These are phyloP conservation scores for Acacia confusa DNA, from an alignment of 306 rosid genomes.

Conservation along the genomic window DNA sequence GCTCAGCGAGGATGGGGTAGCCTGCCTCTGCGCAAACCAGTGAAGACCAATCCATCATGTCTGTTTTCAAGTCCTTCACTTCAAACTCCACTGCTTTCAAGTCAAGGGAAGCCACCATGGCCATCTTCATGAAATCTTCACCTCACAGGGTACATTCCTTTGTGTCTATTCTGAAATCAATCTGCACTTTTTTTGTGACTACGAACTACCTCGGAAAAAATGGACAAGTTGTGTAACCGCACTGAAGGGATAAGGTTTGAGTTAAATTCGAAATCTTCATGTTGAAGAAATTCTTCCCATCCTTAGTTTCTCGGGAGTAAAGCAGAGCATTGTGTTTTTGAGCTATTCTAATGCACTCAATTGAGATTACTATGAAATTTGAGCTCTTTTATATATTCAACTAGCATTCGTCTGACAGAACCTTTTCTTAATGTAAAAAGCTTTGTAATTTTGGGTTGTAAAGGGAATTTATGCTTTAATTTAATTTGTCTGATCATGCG, in stretches of 20 bases:
- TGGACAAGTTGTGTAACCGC: background rate
- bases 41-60: slow-evolving; percentile 35
- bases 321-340: background rate
- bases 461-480: background rate
- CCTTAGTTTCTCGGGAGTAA: background rate
- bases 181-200: background rate
- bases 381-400: background rate
- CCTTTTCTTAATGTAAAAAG: background rate
- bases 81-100: slow-evolving; percentile 52
- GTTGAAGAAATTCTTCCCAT: background rate
- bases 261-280: background rate
- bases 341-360: background rate
- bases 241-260: background rate
- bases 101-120: slow-evolving; percentile 50
- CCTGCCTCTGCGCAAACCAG: slow-evolving; percentile 32
- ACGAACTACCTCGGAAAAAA: background rate
- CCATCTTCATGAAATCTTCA: slow-evolving; percentile 52
- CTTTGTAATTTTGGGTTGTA: background rate
- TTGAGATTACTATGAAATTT: background rate
- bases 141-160: slow-evolving; percentile 53
- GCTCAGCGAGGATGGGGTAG: slow-evolving; percentile 28
- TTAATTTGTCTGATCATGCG: background rate
- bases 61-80: slow-evolving; percentile 52
- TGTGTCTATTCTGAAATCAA: background rate
- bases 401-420: background rate